phyloP scores from a whole-genome alignment of 1,284 basidiomycete species.

The Malassezia sp. region DNA sequence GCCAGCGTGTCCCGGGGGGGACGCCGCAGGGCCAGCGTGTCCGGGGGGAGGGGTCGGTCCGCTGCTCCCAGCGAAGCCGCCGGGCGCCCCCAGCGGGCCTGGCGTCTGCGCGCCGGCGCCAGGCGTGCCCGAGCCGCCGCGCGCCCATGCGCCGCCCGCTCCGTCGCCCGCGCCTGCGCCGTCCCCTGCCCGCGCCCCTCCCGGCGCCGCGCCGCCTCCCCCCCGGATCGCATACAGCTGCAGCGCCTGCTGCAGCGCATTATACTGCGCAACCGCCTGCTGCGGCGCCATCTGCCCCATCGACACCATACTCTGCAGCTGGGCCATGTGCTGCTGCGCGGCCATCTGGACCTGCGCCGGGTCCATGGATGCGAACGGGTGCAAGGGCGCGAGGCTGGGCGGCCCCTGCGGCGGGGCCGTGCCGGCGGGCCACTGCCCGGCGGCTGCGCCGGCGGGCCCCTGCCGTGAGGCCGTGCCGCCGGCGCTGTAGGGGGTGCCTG shows the following conservation, averaged over 20 bases:
- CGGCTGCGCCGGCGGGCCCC: constrained; percentile 2
- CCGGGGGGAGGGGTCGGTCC: background rate
- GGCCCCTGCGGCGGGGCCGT: constrained; percentile 2
- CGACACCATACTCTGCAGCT: constrained; percentile 27
- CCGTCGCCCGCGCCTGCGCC: background rate
- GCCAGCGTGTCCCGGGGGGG: background rate
- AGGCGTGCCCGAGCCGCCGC: background rate
- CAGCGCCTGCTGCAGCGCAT: constrained; percentile 31
- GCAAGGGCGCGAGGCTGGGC: too few relatives aligned
- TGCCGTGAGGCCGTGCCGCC: background rate
- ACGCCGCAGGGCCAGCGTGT: background rate
- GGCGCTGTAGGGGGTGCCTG: too few relatives aligned
- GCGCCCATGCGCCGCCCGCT: background rate
- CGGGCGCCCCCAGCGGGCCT: background rate
- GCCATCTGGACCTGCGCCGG: constrained; percentile 12
- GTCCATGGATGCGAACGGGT: constrained; percentile 22
- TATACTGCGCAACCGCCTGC: constrained; percentile 31
- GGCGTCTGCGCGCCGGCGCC: background rate
- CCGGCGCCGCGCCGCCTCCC: too few relatives aligned
- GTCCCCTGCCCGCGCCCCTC: too few relatives aligned
- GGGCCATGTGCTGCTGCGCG: constrained; percentile 28
- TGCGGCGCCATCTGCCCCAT: constrained; percentile 31
- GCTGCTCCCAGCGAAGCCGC: background rate
- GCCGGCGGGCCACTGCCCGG: background rate
- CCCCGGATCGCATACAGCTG: too few relatives aligned